Base-by-base conservation (phyloP, 768 basidiomycete genomes). In the Suillus subluteus region DNA sequence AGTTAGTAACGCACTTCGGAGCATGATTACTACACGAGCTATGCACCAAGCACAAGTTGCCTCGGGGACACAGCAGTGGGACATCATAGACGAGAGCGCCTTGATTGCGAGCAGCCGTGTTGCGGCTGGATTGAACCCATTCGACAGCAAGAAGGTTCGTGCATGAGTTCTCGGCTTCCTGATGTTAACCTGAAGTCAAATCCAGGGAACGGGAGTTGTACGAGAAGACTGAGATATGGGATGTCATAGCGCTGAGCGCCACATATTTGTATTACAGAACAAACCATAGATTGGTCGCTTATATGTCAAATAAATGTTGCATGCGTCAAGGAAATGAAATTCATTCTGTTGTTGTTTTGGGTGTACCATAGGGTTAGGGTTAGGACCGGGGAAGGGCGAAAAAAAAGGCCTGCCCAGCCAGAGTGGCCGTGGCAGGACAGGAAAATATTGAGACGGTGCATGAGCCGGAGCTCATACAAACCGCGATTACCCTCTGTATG, bases 81-180 rank as follows among this genome's bases (percentile, higher is more conserved):
- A 88, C 9, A 78, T 83, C 4, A 78, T 96, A 23, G 95, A 97
- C 73, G 96, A 94, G 94, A 91, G 90, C 67, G 87, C 88, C 1
- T 75, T 96, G 50, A 85, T 96, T 37, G 91, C 91, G 4, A 94
- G 93, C 4, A 83, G 88, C 48, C 83, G 95, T 62, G 87, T 91
- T 15, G 84, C 91, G 2, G 90, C 93, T 12, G 94, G 94, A 1
- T 76, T 91, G 63, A 79, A 84, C 63, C 77, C 76, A 6, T 82
- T 85, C 44, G 78, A 81, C 58, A 69, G 77, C 54, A 73, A 65
- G 66, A 74, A 77, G 71, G 82, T 77, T 62, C 3, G 78, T 69
- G 40, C 11, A 35, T 16, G 32, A 64, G 18, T 43, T 59, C 12
- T 50, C 26, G 7, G 2, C 62, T 23, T 46, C 32, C 8, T 6